Percentiles rank a stretch among this genome's conserved stretches.
These are phyloP conservation scores for Alternaria sp. DNA, from an alignment of 2,329 filamentous ascomycete genomes.

Conservation along the genomic window DNA sequence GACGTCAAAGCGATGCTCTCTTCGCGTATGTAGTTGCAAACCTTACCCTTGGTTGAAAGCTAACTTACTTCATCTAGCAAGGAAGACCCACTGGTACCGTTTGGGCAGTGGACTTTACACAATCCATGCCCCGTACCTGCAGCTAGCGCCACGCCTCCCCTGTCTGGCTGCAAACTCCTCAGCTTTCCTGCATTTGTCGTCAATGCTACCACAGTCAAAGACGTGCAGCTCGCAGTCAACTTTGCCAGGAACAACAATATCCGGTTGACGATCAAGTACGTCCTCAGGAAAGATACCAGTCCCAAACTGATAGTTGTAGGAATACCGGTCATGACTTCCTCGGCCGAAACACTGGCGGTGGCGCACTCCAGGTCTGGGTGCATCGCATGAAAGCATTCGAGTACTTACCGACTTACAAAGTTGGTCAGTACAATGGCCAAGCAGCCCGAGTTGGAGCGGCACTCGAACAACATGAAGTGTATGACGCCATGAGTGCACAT, in stretches of 20 bases:
- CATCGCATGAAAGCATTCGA: slow-evolving; percentile 35
- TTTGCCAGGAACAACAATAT: slow-evolving; percentile 42
- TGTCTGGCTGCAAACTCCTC: slow-evolving; percentile 25
- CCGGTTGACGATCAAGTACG: slow-evolving; percentile 38
- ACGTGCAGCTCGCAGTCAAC: slow-evolving; percentile 37
- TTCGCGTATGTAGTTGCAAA: slow-evolving; percentile 23
- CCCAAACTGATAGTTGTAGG: slow-evolving; percentile 15
- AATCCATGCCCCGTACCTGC: slow-evolving; percentile 24
- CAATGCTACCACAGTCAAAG: slow-evolving; percentile 29
- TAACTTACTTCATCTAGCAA: slow-evolving; percentile 11
- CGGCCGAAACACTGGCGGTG: slow-evolving; percentile 35
- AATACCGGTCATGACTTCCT: slow-evolving; percentile 41
- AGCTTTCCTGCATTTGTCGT: slow-evolving; percentile 34
- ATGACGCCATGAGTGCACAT: slow-evolving; percentile 23
- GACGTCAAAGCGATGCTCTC: slow-evolving; percentile 15
- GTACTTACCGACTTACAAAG: slow-evolving; percentile 23
- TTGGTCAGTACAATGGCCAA: slow-evolving; percentile 31
- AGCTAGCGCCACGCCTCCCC: slow-evolving; percentile 2
- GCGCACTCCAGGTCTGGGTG: slow-evolving; percentile 35
- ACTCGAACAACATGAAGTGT: slow-evolving; percentile 32
- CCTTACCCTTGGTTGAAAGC: not conserved
- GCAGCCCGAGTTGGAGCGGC: slow-evolving; percentile 34
- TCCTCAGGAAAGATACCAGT: not conserved
- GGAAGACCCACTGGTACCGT: slow-evolving; percentile 33
- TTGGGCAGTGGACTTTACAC: slow-evolving; percentile 26